Evolutionary conservation across 495 filamentous ascomycete genomes (phyloP), one percentile per base, ranked within the genome.

Genomic region (Tuber brumale): DNA sequence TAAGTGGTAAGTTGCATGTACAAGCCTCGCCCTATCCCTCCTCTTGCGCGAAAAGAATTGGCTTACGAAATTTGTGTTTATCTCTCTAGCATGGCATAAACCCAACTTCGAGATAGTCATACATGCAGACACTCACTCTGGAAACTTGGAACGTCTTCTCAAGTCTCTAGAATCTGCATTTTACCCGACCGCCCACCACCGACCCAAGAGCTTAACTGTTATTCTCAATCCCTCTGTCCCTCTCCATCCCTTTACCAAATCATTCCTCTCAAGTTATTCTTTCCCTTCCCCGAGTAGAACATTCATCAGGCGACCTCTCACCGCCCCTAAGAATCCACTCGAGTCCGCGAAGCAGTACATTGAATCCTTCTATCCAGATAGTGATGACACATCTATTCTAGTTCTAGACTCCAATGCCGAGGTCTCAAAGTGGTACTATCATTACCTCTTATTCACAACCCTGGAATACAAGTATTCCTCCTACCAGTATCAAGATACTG

Each of bases 381-480:
- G 86, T 76, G 83, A 86, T 19, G 74, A 86, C 72, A 87, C 88
- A 14, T 89, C 91, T 81, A 86, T 92, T 19, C 85, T 92, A 43
- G 43, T 92, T 69, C 84, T 92, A 18, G 90, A 90, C 41, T 85
- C 91, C 8, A 87, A 91, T 76, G 85, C 87, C 19, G 89, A 92
- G 76, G 81, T 92, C 9, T 88, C 88, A 12, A 88, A 89, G 18
- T 86, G 88, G n/a, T 92, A 90, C 79, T 91, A 86, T 73, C 91
- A 92, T 74, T 92, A 90, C 80, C 83, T 92, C 42, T 87, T 87
- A 69, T 92, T 89, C 82, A 83, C 83, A 69, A 83, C 89, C 23
- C 84, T 92, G 18, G 86, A 90, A 77, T 91, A 91, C 83, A 88
- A 86, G 75, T 88, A 92, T 74, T 90, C 89, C 23, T 75, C 83